A percentile compares a stretch with the other conserved stretches of the same genome.
Conservation (phyloP, 179 eudicot species). For the Silene noctiflora region DNA sequence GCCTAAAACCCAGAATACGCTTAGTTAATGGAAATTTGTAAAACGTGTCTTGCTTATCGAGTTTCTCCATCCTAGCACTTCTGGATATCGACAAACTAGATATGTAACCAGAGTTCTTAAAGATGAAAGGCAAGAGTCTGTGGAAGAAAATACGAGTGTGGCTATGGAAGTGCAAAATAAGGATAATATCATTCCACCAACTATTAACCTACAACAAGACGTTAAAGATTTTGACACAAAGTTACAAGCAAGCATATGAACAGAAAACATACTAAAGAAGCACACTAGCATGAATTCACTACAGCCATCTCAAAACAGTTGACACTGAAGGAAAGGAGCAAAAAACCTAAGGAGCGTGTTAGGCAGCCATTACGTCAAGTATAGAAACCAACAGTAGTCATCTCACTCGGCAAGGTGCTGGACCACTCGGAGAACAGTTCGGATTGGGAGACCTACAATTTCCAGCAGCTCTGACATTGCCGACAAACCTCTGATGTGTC, state of each 20-base stretch:
- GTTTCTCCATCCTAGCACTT: too few species aligned
- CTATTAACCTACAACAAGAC: neutral
- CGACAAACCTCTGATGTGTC: conserved; percentile 34
- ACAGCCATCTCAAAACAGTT: conserved; percentile 14
- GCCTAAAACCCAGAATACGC: too few species aligned
- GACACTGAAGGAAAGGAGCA: neutral
- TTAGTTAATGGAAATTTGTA: too few species aligned
- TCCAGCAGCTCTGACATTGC: conserved; percentile 37
- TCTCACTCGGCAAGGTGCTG: conserved; percentile 64
- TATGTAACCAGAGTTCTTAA: too few species aligned
- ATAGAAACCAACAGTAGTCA: conserved; percentile 33
- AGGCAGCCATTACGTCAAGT: conserved; percentile 19
- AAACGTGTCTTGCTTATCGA: too few species aligned
- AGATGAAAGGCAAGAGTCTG: too few species aligned
- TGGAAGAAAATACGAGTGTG: too few species aligned
- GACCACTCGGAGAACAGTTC: conserved; percentile 55
- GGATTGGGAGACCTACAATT: conserved; percentile 51
- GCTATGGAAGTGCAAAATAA: neutral
- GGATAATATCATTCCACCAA: neutral
- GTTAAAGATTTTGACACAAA: conserved; percentile 4
- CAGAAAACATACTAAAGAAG: neutral
- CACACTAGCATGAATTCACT: conserved; percentile 8
- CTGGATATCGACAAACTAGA: too few species aligned
- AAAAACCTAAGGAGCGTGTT: neutral
- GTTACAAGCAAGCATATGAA: neutral